Base-by-base conservation (phyloP, 2,329 filamentous ascomycete species). In the Chaetomium sp. region DNA sequence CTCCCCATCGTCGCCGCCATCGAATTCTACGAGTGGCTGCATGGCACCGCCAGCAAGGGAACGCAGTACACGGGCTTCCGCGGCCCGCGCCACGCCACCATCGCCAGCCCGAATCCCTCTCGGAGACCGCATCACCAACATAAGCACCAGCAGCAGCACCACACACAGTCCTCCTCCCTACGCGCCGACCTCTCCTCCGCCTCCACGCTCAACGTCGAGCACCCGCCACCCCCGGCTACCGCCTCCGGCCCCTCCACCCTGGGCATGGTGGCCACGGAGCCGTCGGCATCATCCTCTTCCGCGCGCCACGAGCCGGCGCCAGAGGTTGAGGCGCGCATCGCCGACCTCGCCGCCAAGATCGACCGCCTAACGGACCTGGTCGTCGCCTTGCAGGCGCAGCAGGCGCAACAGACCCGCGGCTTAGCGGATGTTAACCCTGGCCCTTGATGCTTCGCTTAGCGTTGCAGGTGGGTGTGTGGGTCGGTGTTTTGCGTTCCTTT, bases 1-100 rank as follows among this genome's bases (percentile, higher is more conserved):
- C 78, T 86, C 55, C 90, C 90, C 35, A 86, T 91, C 67, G 88
- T 93, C 31, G 85, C 78, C n/a, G 78, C 82, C 54, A 93, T 93
- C 69, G 83, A 85, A 75, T 72, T 82, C n/a, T 92, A 90, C 74
- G 90, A 92, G 76, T 79, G 79, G 70, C 68, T 85, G 54, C 75
- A 47, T 19, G 69, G 69, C 31, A 63, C 33, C 33, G 38, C 62
- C 8, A 70, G 70, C 29, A 67, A 73, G 13, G 70, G 75, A 13
- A 80, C 81, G 58, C 80, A 80, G 59, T 83, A 79, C 68, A 79
- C 78, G 64, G 80, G 77, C 31, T 84, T 82, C 75, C 81, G 79
- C 71, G 85, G 81, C 3, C 81, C 80, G 0, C 76, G 66, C 13
- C 66, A 69, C 56, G 53, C 64, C 27, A 59, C 63, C 57, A 68